Percentiles rank a stretch among this genome's conserved stretches.
Evolutionary conservation across 1,284 basidiomycete species (phyloP).

Genomic region (Cryptococcus amylolentus): DNA sequence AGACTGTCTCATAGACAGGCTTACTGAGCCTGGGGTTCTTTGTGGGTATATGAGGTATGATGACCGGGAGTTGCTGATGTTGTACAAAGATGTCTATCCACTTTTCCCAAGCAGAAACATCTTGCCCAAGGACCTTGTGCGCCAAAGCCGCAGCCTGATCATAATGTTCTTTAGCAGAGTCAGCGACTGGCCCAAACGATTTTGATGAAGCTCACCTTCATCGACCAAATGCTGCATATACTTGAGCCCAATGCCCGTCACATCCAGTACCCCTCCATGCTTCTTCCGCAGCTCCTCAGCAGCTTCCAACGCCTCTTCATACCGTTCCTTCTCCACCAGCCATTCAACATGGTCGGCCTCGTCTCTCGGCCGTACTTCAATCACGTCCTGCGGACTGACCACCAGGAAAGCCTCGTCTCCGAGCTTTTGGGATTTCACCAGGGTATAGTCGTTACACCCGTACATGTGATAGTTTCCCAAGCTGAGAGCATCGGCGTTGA

Average conservation of each 20-base stretch:
- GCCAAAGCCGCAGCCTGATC: slow-evolving; percentile 78
- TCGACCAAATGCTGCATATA: slow-evolving; percentile 77
- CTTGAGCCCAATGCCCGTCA: slow-evolving; percentile 71
- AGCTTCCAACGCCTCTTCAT: slow-evolving; percentile 81
- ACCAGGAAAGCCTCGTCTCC: slow-evolving; percentile 60
- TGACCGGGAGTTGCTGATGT: slow-evolving; percentile 74
- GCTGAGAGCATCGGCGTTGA: slow-evolving; percentile 77
- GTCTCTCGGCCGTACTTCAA: slow-evolving; percentile 81
- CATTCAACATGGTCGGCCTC: slow-evolving; percentile 86
- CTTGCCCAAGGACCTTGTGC: slow-evolving; percentile 77
- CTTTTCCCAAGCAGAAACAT: slow-evolving; percentile 83
- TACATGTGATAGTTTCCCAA: slow-evolving; percentile 75
- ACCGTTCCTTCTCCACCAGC: slow-evolving; percentile 80
- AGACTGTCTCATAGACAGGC: slow-evolving; percentile 91
- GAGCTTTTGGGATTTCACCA: slow-evolving; percentile 53
- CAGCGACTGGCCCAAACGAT: neutral
- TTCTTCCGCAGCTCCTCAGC: slow-evolving; percentile 63
- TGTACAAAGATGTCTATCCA: slow-evolving; percentile 92
- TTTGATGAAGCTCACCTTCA: slow-evolving; percentile 56
- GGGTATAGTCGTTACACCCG: slow-evolving; percentile 87
- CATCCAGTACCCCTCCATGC: slow-evolving; percentile 56
- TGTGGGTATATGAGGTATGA: slow-evolving; percentile 87
- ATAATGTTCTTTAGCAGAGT: slow-evolving; percentile 62
- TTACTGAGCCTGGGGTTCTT: slow-evolving; percentile 73
- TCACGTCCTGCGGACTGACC: slow-evolving; percentile 81